phyloP scores from a whole-genome alignment of 2,329 filamentous ascomycete species.

The Hypoxylon sp. region DNA sequence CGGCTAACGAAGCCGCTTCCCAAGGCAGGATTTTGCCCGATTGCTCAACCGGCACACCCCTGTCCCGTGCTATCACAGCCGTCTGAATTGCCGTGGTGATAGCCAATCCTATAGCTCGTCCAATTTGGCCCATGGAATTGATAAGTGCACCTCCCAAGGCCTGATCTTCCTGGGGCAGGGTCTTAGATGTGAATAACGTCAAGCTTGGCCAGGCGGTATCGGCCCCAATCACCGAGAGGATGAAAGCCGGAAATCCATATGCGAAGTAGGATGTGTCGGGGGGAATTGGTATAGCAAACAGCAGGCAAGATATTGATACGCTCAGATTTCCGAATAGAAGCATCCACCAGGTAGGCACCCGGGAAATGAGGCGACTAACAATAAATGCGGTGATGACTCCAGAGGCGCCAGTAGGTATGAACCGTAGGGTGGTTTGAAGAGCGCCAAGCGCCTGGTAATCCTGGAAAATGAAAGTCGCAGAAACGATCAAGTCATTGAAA shows the following conservation, averaged over 20 bases:
- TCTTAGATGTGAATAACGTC: conserved; percentile 73
- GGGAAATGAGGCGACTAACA: conserved; percentile 66
- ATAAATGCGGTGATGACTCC: conserved; percentile 69
- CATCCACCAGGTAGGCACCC: conserved; percentile 69
- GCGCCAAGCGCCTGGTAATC: conserved; percentile 71
- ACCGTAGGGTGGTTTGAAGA: conserved; percentile 75
- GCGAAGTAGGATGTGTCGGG: conserved; percentile 73
- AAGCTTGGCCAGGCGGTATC: conserved; percentile 75
- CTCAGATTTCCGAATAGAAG: conserved; percentile 68
- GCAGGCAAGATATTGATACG: conserved; percentile 66
- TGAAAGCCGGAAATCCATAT: conserved; percentile 74
- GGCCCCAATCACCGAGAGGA: conserved; percentile 72
- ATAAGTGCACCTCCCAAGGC: conserved; percentile 75
- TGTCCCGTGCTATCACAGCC: conserved; percentile 65
- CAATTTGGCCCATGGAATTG: conserved; percentile 74
- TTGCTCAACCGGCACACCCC: conserved; percentile 58
- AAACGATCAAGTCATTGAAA: conserved; percentile 77
- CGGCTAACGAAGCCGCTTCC: conserved; percentile 61
- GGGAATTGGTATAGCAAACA: conserved; percentile 74
- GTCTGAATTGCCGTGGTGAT: conserved; percentile 74
- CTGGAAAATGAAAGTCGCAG: conserved; percentile 77
- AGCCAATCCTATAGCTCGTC: conserved; percentile 73
- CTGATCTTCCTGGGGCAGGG: conserved; percentile 72
- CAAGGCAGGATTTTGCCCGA: conserved; percentile 57
- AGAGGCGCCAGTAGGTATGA: conserved; percentile 72